Evolutionary conservation across 2,329 filamentous ascomycete species (phyloP).

Genomic region (Verticillium nubilum): DNA sequence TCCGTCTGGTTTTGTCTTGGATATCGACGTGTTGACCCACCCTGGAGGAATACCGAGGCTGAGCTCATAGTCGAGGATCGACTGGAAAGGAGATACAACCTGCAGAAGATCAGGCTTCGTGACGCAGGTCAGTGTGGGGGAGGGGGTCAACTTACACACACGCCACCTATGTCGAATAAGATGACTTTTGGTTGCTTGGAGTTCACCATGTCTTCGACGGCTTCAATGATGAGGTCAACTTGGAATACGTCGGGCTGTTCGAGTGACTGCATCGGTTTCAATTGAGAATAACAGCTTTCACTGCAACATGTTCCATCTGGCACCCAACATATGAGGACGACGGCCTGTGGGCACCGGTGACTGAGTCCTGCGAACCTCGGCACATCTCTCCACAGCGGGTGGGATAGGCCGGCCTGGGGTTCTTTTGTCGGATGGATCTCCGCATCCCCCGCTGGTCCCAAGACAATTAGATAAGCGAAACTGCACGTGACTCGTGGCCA

Average conservation of each 20-base stretch:
- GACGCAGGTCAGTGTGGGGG: no score
- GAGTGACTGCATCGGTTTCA: conserved; percentile 6
- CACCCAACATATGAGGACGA: not conserved
- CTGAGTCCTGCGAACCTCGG: conserved; percentile 2
- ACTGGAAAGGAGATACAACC: conserved; percentile 89
- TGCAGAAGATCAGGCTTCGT: conserved; percentile 27
- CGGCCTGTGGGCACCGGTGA: not conserved
- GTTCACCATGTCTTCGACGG: conserved; percentile 32
- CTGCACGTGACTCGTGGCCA: conserved; percentile 33
- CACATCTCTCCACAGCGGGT: not conserved
- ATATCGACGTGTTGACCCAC: conserved; percentile 90
- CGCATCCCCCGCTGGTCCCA: not conserved
- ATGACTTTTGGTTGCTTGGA: conserved; percentile 62
- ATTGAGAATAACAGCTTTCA: not conserved
- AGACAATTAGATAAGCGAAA: not conserved
- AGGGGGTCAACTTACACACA: conserved; percentile 81
- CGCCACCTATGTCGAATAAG: conserved; percentile 93
- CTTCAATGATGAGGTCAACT: conserved; percentile 23
- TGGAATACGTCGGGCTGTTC: conserved; percentile 9
- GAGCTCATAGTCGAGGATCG: conserved; percentile 86
- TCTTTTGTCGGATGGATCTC: not conserved
- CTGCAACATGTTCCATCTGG: not conserved
- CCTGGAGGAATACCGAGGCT: conserved; percentile 71
- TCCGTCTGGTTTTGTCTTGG: conserved; percentile 68
- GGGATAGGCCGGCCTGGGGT: not conserved